These are phyloP conservation scores for Ogataea angusta DNA, from an alignment of 805 yeast species.

Conservation along the genomic window DNA sequence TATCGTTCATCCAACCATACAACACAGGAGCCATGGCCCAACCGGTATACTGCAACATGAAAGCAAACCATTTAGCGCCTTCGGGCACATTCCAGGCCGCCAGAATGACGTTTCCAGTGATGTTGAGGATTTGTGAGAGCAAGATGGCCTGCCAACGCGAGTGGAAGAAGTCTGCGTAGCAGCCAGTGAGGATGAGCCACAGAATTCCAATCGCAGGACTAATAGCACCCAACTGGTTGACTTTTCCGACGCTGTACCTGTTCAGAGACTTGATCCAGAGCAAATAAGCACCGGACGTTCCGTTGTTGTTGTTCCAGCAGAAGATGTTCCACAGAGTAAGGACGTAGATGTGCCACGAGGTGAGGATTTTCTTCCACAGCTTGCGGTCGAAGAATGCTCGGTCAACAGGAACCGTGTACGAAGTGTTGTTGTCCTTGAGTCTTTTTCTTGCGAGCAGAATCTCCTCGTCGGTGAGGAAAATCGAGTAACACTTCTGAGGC, in stretches of 20 bases:
- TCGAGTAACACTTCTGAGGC: slow-evolving; percentile 40
- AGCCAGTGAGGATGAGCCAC: slow-evolving; percentile 16
- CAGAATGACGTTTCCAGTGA: slow-evolving; percentile 29
- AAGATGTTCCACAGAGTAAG: slow-evolving; percentile 22
- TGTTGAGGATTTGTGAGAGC: slow-evolving; percentile 40
- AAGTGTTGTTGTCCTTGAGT: slow-evolving; percentile 29
- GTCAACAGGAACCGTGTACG: slow-evolving; percentile 26
- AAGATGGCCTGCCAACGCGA: slow-evolving; percentile 26
- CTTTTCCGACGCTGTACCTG: slow-evolving; percentile 36
- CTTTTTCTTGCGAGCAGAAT: slow-evolving; percentile 46
- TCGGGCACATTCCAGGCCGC: slow-evolving; percentile 47
- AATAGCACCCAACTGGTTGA: slow-evolving; percentile 35
- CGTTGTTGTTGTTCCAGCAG: slow-evolving; percentile 27
- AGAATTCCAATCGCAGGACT: slow-evolving; percentile 29
- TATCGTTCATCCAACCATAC: slow-evolving; percentile 51
- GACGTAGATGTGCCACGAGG: slow-evolving; percentile 38
- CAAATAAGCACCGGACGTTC: slow-evolving; percentile 32
- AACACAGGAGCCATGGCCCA: slow-evolving; percentile 54
- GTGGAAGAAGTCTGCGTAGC: slow-evolving; percentile 24
- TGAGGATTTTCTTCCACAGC: slow-evolving; percentile 41
- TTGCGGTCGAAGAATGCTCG: slow-evolving; percentile 40
- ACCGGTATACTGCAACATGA: slow-evolving; percentile 38
- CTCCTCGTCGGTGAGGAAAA: slow-evolving; percentile 39
- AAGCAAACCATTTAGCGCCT: slow-evolving; percentile 39
- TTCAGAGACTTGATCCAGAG: slow-evolving; percentile 26